These are phyloP conservation scores for Blastobotrys niveus DNA, from an alignment of 1,139 yeast genomes.

Conservation along the genomic window DNA sequence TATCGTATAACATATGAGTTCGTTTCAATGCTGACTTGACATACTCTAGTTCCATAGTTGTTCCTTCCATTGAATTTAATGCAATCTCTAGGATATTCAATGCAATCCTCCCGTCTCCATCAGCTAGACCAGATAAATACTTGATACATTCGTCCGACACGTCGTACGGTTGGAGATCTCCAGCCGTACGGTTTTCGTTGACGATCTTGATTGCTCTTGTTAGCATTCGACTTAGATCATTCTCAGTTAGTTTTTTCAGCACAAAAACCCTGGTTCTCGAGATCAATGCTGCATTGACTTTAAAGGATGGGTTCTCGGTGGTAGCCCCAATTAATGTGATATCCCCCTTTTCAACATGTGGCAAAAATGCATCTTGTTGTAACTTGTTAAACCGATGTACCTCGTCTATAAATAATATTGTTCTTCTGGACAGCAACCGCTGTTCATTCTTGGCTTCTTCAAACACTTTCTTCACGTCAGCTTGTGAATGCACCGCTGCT, in stretches of 20 bases:
- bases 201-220: slow-evolving; percentile 56
- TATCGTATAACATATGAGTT: slow-evolving; percentile 69
- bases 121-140: slow-evolving; percentile 69
- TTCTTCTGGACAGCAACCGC: slow-evolving; percentile 58
- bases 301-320: slow-evolving; percentile 94
- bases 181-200: slow-evolving; percentile 49
- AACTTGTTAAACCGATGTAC: slow-evolving; percentile 85
- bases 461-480: slow-evolving; percentile 66
- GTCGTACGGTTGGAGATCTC: slow-evolving; percentile 40
- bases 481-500: slow-evolving; percentile 73
- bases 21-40: slow-evolving; percentile 42
- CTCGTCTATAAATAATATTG: slow-evolving; percentile 85
- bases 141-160: slow-evolving; percentile 54
- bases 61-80: slow-evolving; percentile 10
- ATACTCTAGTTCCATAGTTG: slow-evolving; percentile 27
- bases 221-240: slow-evolving; percentile 55
- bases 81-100: slow-evolving; percentile 67
- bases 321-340: slow-evolving; percentile 75
- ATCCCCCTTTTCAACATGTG: slow-evolving; percentile 40
- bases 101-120: slow-evolving; percentile 87
- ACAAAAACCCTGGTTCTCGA: slow-evolving; percentile 87
- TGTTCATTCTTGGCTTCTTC: slow-evolving; percentile 66
- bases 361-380: slow-evolving; percentile 74
- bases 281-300: slow-evolving; percentile 76
- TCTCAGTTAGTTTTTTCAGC: slow-evolving; percentile 54